A percentile compares a stretch with the other conserved stretches of the same genome.
Evolutionary conservation across 768 basidiomycete species (phyloP).

Genomic region (Lentinula guzmanii): DNA sequence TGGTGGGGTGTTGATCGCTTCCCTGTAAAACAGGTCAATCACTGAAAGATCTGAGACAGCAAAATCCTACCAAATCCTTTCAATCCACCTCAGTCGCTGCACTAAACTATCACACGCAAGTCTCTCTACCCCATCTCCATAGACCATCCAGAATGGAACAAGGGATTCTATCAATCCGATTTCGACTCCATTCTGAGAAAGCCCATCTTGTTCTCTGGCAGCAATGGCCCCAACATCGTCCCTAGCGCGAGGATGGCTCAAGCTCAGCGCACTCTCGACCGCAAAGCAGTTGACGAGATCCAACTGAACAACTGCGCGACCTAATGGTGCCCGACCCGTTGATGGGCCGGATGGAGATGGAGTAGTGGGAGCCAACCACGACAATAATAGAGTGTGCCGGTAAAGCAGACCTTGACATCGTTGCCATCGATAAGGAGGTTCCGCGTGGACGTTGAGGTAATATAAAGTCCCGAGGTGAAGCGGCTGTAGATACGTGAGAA

Average conservation of each 20-base stretch:
- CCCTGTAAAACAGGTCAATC: slow-evolving; percentile 40
- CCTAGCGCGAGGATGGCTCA: slow-evolving; percentile 70
- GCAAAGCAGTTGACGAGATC: slow-evolving; percentile 84
- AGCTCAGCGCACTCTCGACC: slow-evolving; percentile 78
- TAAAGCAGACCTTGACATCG: slow-evolving; percentile 79
- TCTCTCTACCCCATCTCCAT: slow-evolving; percentile 84
- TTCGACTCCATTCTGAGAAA: neutral
- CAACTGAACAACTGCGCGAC: slow-evolving; percentile 78
- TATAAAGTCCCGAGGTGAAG: slow-evolving; percentile 80
- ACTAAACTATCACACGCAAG: slow-evolving; percentile 84
- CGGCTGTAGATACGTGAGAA: slow-evolving; percentile 49
- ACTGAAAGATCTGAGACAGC: neutral
- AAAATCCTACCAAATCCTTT: slow-evolving; percentile 70
- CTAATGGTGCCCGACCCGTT: slow-evolving; percentile 15
- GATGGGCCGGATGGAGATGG: neutral
- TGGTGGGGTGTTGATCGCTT: slow-evolving; percentile 63
- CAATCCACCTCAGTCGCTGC: slow-evolving; percentile 88
- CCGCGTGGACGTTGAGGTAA: slow-evolving; percentile 89
- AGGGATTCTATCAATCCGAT: slow-evolving; percentile 57
- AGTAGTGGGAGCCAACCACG: slow-evolving; percentile 82
- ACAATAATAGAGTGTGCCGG: slow-evolving; percentile 77
- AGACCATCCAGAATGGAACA: slow-evolving; percentile 88
- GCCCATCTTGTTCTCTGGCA: slow-evolving; percentile 55
- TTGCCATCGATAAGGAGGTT: slow-evolving; percentile 74
- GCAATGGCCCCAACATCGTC: slow-evolving; percentile 88